These are phyloP conservation scores for Paramarasmius palmivorus DNA, from an alignment of 1,284 basidiomycete species.

Conservation along the genomic window DNA sequence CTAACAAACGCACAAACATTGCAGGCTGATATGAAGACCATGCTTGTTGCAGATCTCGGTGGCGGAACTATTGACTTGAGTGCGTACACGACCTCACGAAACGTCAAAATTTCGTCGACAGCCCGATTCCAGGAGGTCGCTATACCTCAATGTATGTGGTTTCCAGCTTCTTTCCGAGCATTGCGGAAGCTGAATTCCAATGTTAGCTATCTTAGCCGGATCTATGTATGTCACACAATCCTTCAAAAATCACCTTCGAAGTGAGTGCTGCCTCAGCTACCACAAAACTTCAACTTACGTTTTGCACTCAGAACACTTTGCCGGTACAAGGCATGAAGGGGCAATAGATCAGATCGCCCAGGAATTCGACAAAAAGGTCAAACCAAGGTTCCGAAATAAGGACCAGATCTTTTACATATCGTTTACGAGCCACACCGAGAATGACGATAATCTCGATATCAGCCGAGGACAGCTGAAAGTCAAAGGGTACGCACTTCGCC, in stretches of 20 bases:
- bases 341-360: conserved; percentile 44
- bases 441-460: conserved; percentile 44
- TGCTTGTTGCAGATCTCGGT: conserved; percentile 9
- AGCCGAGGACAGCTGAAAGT: conserved; percentile 38
- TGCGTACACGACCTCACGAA: conserved; percentile 11
- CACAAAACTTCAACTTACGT: background rate
- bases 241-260: conserved; percentile 35
- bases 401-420: conserved; percentile 46
- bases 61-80: conserved; percentile 15
- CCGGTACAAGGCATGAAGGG: conserved; percentile 30
- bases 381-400: conserved; percentile 42
- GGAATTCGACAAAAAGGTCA: conserved; percentile 53
- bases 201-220: conserved; percentile 34
- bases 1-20: background rate
- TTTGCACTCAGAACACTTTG: conserved; percentile 26
- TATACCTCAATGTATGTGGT: conserved; percentile 39
- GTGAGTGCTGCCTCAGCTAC: conserved; percentile 22
- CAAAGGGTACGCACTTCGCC: conserved; percentile 34
- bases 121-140: conserved; percentile 38
- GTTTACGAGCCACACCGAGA: conserved; percentile 49
- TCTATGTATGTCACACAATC: conserved; percentile 43
- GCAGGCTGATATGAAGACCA: background rate
- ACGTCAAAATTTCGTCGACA: background rate
- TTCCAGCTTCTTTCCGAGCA: background rate
- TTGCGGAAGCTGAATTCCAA: background rate